phyloP scores from a whole-genome alignment of 768 basidiomycete species.

The Terana coerulea region DNA sequence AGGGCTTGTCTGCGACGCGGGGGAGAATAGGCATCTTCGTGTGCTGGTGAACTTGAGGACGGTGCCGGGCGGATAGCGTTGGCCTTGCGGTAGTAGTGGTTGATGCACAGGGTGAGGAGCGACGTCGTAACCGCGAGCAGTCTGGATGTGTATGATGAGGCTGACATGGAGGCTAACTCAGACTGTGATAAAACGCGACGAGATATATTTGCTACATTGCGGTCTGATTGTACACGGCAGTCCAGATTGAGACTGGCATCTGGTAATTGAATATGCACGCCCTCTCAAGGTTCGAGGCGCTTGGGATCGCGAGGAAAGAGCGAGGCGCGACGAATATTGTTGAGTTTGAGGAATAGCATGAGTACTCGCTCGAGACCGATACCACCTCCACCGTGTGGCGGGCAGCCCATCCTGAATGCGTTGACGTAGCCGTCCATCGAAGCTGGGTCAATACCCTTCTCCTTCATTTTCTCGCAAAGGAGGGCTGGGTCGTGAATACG shows the following conservation, averaged over 20 bases:
- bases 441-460: slow-evolving; percentile 85
- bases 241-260: not conserved
- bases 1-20: not conserved
- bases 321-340: slow-evolving; percentile 90
- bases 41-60: not conserved
- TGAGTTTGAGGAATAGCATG: slow-evolving; percentile 96
- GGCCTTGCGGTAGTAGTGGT: not conserved
- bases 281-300: slow-evolving; percentile 76
- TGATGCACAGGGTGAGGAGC: not conserved
- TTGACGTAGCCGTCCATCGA: slow-evolving; percentile 92
- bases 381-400: slow-evolving; percentile 96
- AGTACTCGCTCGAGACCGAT: slow-evolving; percentile 93
- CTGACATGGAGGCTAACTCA: not conserved
- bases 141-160: not conserved
- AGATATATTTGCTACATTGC: not conserved
- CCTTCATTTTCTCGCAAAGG: slow-evolving; percentile 80
- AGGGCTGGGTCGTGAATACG: slow-evolving; percentile 90
- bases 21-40: slow-evolving; percentile 12
- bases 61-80: not conserved
- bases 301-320: slow-evolving; percentile 98
- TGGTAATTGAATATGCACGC: not conserved
- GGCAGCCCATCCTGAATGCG: slow-evolving; percentile 91
- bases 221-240: not conserved
- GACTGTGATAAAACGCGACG: not conserved
- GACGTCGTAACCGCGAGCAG: not conserved